Evolutionary conservation across 768 basidiomycete genomes (phyloP).

Genomic region (Termitomyces sp.): DNA sequence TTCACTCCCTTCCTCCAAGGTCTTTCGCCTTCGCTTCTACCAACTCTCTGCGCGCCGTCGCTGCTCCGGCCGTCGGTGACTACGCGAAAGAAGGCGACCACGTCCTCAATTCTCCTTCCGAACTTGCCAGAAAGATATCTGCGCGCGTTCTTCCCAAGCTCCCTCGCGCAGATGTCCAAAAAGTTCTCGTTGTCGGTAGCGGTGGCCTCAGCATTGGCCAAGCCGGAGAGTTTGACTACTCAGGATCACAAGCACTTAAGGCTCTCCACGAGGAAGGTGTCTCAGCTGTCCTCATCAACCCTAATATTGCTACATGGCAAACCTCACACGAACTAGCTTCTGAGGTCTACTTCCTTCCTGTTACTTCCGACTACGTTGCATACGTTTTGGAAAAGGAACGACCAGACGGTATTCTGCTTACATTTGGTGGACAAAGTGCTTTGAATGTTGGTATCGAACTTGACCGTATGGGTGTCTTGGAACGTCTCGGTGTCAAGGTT

Average conservation of each 20-base stretch:
- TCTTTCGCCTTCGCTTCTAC: constrained; percentile 40
- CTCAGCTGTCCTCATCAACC: constrained; percentile 92
- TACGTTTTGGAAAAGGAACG: constrained; percentile 98
- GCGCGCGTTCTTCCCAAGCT: constrained; percentile 92
- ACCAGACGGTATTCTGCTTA: constrained; percentile 94
- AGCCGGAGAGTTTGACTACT: constrained; percentile 99
- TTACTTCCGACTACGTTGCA: constrained; percentile 96
- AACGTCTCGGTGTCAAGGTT: constrained; percentile 88
- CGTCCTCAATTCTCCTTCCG: constrained; percentile 90
- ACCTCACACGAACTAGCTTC: constrained; percentile 96
- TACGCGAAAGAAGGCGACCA: constrained; percentile 65
- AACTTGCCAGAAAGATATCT: constrained; percentile 88
- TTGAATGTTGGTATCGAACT: constrained; percentile 96
- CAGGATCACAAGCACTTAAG: constrained; percentile 97
- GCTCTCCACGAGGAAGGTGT: constrained; percentile 95
- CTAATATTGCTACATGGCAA: constrained; percentile 99
- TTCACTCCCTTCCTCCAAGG: constrained; percentile 39
- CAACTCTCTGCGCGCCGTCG: constrained; percentile 54
- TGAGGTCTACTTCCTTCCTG: constrained; percentile 95
- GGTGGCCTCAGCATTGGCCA: constrained; percentile 97
- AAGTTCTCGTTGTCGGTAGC: constrained; percentile 93
- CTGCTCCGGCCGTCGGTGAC: constrained; percentile 69
- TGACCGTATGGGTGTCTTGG: constrained; percentile 94
- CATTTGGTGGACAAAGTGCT: constrained; percentile 97
- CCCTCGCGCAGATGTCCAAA: constrained; percentile 85